phyloP scores from a whole-genome alignment of 78 protist species.

The Monocercomonoides exilis region DNA sequence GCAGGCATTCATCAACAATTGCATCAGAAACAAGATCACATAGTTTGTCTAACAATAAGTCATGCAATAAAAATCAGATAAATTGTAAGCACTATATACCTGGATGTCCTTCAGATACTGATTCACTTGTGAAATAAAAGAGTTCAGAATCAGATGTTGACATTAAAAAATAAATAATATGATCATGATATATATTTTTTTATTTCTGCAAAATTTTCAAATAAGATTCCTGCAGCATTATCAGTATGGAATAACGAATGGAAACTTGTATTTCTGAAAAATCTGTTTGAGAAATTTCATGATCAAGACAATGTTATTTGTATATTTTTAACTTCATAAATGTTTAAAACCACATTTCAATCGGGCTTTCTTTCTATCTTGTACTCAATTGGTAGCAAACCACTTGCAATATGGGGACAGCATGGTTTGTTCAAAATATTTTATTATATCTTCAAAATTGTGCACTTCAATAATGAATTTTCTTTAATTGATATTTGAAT shows the following conservation, averaged over 20 bases:
- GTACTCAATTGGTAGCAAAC: conserved; percentile 83
- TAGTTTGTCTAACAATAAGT: conserved; percentile 79
- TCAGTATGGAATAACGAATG: too few species aligned
- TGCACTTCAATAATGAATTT: neutral
- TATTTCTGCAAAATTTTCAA: too few species aligned
- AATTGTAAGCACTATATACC: conserved; percentile 9
- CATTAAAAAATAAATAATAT: too few species aligned
- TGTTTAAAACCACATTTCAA: conserved; percentile 79
- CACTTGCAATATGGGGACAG: conserved; percentile 87
- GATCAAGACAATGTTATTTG: too few species aligned
- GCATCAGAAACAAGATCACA: conserved; percentile 98
- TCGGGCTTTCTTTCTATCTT: conserved; percentile 85
- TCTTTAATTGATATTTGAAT: neutral
- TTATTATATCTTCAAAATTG: too few species aligned
- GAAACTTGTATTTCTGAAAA: too few species aligned
- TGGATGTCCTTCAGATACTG: conserved; percentile 97
- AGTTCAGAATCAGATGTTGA: too few species aligned
- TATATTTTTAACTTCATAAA: too few species aligned
- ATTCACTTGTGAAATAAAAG: conserved; percentile 91
- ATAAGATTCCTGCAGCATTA: too few species aligned
- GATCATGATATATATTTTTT: too few species aligned
- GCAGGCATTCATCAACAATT: conserved; percentile 97
- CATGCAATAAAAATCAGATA: neutral
- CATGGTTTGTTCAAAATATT: conserved; percentile 27
- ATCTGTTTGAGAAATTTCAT: too few species aligned